These are phyloP conservation scores for Paraconiothyrium brasiliense DNA, from an alignment of 2,329 filamentous ascomycete genomes.

Conservation along the genomic window DNA sequence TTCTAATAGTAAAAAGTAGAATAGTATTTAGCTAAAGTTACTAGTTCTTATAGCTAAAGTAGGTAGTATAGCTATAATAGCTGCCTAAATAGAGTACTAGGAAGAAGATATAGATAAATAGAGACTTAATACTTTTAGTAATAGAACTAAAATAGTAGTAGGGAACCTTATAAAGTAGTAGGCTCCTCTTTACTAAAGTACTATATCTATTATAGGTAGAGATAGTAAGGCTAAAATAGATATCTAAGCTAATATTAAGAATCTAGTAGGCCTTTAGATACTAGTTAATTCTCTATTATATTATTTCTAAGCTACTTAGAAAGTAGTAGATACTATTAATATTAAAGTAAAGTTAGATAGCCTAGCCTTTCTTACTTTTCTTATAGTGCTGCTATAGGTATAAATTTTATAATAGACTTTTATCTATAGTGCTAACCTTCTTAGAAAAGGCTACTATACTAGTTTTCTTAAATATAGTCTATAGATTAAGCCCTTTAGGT, in stretches of 20 bases:
- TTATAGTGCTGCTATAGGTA: neutral
- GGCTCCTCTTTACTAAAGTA: neutral
- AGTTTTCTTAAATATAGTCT: neutral
- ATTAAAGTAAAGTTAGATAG: neutral
- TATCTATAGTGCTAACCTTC: neutral
- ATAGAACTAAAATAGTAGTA: slow-evolving; percentile 1
- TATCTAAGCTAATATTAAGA: neutral
- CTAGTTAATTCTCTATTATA: neutral
- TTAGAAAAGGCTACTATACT: neutral
- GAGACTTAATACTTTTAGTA: neutral
- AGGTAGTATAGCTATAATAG: no score
- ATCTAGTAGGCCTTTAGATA: neutral
- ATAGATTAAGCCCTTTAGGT: neutral
- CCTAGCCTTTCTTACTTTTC: neutral
- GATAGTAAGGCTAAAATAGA: neutral
- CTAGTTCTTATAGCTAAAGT: neutral
- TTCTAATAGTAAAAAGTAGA: neutral
- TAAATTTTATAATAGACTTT: neutral
- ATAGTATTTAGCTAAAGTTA: neutral
- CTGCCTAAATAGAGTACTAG: neutral
- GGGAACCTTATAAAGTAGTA: neutral
- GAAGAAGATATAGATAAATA: neutral
- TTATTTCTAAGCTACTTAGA: neutral
- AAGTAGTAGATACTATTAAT: slow-evolving; percentile 1
- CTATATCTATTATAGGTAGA: neutral